Base-by-base conservation (phyloP, 495 filamentous ascomycete genomes). In the Aspergillus ellipticus region DNA sequence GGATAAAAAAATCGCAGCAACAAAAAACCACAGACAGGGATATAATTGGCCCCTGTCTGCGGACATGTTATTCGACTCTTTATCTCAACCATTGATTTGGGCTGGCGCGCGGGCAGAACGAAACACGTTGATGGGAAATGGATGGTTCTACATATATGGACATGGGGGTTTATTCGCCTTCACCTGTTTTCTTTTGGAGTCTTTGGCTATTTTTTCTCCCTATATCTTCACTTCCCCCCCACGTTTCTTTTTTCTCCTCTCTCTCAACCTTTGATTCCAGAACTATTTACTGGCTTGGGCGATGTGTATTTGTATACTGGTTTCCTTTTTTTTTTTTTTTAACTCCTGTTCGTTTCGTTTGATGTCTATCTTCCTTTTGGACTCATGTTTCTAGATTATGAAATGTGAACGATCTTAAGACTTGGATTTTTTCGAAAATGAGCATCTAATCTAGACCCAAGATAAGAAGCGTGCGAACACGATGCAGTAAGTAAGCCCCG, bases 301-400 rank as follows among this genome's bases (percentile, higher is more conserved):
- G 71, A 67, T 62, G 64, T 63, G 73, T 76, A 76, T 68, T 76
- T 74, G 66, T 76, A 76, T 63, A 72, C 68, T 59, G 58, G 56
- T 55, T 69, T 63, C 58, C 58, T 55, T 49, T 49, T 46, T 65
- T 59, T 65, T 59, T 58, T 15, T 56, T 57, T 51, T 29, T 61
- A n/a, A n/a, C n/a, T n/a, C n/a, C 65, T 63, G 42, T 19, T 59
- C 45, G 39, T 57, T 58, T 60, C 46, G 28, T 22, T 48, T 49
- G 17, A 49, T 60, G 47, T 59, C 19, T 35, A 45, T 62, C 43
- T 42, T 62, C 47, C 59, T 62, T 66, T 65, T 55, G 58, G 62
- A 57, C 57, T 58, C 64, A 58, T 64, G 59, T 71, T 59, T 64
- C 59, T 65, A 65, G 49, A 62, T 69, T 64, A 72, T 72, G 66